A percentile compares a stretch with the other conserved stretches of the same genome.
Evolutionary conservation across 1,284 basidiomycete genomes (phyloP).

Genomic region (Puccinia novopanici): DNA sequence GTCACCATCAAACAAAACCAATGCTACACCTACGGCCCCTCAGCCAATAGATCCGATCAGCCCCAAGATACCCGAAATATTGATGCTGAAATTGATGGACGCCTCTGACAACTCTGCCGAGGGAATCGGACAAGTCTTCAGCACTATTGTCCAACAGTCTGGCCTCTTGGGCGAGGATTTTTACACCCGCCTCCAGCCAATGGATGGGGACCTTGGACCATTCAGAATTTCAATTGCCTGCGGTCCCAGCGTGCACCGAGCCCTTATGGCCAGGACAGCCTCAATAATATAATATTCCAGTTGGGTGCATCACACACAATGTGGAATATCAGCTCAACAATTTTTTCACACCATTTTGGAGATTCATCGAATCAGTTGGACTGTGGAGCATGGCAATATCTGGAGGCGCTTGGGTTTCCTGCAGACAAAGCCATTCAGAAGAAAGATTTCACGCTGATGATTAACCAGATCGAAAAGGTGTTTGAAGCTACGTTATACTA

Average conservation of each 20-base stretch:
- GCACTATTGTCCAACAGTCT: conserved; percentile 1
- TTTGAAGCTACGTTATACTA: conserved; percentile 17
- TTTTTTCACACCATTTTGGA: conserved; percentile 8
- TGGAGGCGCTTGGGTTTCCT: conserved; percentile 3
- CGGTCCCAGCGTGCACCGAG: neutral
- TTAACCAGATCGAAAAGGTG: conserved; percentile 5
- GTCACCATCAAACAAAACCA: too few species aligned
- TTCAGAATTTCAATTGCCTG: neutral
- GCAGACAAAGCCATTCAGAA: conserved; percentile 7
- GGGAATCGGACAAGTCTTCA: conserved; percentile 26
- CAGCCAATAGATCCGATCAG: neutral
- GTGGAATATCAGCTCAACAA: neutral
- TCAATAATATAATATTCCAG: conserved; percentile 1
- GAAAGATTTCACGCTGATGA: too few species aligned
- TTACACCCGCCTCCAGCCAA: conserved; percentile 11
- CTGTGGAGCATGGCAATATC: conserved; percentile 5
- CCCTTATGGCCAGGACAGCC: neutral
- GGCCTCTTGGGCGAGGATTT: conserved; percentile 2
- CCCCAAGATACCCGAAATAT: neutral
- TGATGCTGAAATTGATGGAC: conserved; percentile 31
- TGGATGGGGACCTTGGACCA: conserved; percentile 5
- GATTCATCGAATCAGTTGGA: neutral
- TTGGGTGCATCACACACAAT: conserved; percentile 10
- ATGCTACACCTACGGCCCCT: neutral
- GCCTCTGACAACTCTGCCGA: conserved; percentile 16